A percentile compares a stretch with the other conserved stretches of the same genome.
phyloP scores from a whole-genome alignment of 768 basidiomycete genomes.

The Rhodotorula babjevae region DNA sequence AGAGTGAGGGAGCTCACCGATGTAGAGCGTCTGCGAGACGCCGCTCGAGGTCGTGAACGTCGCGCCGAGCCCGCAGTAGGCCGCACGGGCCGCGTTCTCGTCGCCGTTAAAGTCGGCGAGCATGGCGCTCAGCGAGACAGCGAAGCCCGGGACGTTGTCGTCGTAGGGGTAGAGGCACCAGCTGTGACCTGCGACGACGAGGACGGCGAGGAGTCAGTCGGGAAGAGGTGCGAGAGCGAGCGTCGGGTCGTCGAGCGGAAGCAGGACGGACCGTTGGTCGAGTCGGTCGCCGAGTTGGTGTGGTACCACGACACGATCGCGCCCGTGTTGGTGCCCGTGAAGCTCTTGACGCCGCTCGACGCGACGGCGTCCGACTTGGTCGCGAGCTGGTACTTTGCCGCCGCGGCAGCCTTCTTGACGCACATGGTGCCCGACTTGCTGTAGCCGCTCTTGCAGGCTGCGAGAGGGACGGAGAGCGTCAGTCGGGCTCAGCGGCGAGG shows the following conservation, averaged over 20 bases:
- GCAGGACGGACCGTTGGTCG: conserved; percentile 28
- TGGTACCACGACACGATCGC: conserved; percentile 36
- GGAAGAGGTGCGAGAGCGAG: neutral
- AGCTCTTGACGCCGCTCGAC: neutral
- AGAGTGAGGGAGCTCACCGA: conserved; percentile 4
- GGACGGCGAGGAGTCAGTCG: neutral
- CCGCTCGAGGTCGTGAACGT: conserved; percentile 31
- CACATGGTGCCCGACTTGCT: neutral
- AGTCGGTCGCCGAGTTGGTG: conserved; percentile 27
- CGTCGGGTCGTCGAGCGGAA: neutral
- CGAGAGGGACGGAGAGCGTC: neutral
- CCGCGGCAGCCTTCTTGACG: neutral
- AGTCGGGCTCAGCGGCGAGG: neutral
- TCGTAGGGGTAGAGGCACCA: conserved; percentile 36
- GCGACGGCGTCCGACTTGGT: neutral
- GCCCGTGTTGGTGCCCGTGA: conserved; percentile 5
- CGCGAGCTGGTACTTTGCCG: neutral
- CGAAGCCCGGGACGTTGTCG: conserved; percentile 37
- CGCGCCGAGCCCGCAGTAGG: conserved; percentile 41
- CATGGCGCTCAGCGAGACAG: conserved; percentile 37
- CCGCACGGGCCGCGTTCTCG: conserved; percentile 19
- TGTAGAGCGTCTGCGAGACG: conserved; percentile 15
- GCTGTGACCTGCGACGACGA: conserved; percentile 8
- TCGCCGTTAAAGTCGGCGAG: conserved; percentile 35
- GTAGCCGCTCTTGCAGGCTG: conserved; percentile 7